Evolutionary conservation across 768 basidiomycete species (phyloP).

Genomic region (Russula emetica): DNA sequence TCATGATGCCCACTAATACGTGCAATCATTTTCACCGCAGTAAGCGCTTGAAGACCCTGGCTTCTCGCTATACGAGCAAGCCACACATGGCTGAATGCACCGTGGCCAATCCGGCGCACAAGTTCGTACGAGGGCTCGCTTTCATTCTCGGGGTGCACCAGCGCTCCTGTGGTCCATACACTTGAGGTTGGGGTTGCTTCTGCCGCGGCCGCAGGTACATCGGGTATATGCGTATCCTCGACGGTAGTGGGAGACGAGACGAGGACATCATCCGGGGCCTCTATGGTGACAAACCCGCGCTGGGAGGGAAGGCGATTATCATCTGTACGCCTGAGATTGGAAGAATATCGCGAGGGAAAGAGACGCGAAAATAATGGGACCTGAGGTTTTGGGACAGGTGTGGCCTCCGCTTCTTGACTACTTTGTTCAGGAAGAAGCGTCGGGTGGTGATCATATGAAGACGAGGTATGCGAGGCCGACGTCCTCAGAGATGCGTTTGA

Average conservation of each 20-base stretch:
- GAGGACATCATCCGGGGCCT: conserved; percentile 17
- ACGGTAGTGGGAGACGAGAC: conserved; percentile 1
- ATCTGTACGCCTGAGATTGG: conserved; percentile 11
- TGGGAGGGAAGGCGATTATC: neutral
- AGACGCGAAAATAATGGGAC: conserved; percentile 23
- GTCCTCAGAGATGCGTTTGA: conserved; percentile 24
- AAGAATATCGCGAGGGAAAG: conserved; percentile 27
- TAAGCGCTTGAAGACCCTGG: conserved; percentile 28
- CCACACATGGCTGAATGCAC: conserved; percentile 76
- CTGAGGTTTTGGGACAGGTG: conserved; percentile 16
- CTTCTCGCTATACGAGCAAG: conserved; percentile 47
- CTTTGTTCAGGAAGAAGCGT: conserved; percentile 4
- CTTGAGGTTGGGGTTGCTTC: too few species aligned
- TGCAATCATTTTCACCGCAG: conserved; percentile 31
- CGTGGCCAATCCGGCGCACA: conserved; percentile 55
- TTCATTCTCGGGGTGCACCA: conserved; percentile 18
- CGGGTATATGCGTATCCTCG: neutral
- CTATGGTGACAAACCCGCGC: conserved; percentile 23
- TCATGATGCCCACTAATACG: conserved; percentile 6
- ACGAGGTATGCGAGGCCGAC: conserved; percentile 19
- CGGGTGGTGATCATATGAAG: neutral
- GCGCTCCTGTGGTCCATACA: conserved; percentile 7
- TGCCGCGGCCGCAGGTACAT: neutral
- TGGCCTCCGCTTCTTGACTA: conserved; percentile 7
- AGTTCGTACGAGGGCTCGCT: conserved; percentile 41